Percentiles rank a stretch among this genome's conserved stretches.
Evolutionary conservation across 352 stramenopile genomes (phyloP).

Genomic region (Peronospora tabacina): DNA sequence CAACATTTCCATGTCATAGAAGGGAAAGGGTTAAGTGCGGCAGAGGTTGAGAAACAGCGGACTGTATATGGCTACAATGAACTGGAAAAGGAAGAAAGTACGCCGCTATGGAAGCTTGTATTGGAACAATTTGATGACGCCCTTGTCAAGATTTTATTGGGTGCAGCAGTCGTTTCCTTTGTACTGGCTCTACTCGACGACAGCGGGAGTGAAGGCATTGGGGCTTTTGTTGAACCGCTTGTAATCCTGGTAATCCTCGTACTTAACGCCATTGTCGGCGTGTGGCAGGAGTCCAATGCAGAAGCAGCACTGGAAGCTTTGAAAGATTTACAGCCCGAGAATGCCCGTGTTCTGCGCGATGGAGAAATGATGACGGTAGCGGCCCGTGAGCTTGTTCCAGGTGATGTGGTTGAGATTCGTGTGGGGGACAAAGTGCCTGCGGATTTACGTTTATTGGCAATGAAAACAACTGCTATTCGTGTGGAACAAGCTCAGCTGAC

Average conservation of each 20-base stretch:
- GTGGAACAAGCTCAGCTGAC: slow-evolving; percentile 96
- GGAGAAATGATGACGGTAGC: slow-evolving; percentile 80
- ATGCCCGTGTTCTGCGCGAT: slow-evolving; percentile 83
- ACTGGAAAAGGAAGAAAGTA: slow-evolving; percentile 85
- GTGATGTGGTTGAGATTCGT: slow-evolving; percentile 94
- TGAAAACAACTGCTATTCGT: slow-evolving; percentile 92
- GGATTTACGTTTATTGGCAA: slow-evolving; percentile 91
- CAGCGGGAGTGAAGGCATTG: slow-evolving; percentile 48
- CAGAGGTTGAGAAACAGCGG: slow-evolving; percentile 50
- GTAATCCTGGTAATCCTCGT: slow-evolving; percentile 97
- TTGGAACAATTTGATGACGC: slow-evolving; percentile 99
- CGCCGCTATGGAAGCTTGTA: slow-evolving; percentile 90
- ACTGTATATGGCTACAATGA: slow-evolving; percentile 77
- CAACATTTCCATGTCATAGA: slow-evolving; percentile 70
- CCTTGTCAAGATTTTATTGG: slow-evolving; percentile 97
- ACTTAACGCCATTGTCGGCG: slow-evolving; percentile 94
- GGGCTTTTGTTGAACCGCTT: slow-evolving; percentile 93
- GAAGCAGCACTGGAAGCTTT: slow-evolving; percentile 91
- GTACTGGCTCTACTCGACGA: slow-evolving; percentile 90
- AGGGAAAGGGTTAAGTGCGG: slow-evolving; percentile 40
- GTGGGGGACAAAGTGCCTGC: slow-evolving; percentile 97
- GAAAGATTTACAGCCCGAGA: slow-evolving; percentile 92
- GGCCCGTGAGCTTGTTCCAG: slow-evolving; percentile 91
- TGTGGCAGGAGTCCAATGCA: slow-evolving; percentile 94
- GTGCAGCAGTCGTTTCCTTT: slow-evolving; percentile 91